phyloP scores from a whole-genome alignment of 1,284 basidiomycete species.

The Schizopora paradoxa region DNA sequence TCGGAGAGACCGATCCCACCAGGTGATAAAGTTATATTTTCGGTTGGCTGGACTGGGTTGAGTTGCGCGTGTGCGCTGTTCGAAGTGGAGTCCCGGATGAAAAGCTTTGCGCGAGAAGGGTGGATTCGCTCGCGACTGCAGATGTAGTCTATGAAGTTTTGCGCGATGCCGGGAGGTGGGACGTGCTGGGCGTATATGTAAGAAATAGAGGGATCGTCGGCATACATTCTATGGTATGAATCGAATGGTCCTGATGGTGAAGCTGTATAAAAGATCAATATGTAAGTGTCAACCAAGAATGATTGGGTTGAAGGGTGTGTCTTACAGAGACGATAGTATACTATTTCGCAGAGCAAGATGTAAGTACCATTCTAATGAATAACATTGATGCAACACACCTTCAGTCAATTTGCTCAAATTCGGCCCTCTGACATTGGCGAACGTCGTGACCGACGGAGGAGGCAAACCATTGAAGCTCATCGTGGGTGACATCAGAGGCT shows the following conservation, averaged over 20 bases:
- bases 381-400: no score
- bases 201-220: slow-evolving; percentile 10
- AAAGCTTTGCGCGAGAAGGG: slow-evolving; percentile 11
- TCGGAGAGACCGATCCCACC: neutral
- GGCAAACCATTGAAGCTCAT: neutral
- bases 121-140: slow-evolving; percentile 14
- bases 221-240: slow-evolving; percentile 10
- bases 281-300: neutral
- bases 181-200: slow-evolving; percentile 11
- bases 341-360: no score
- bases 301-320: neutral
- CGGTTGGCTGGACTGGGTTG: neutral
- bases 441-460: neutral
- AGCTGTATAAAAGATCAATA: neutral
- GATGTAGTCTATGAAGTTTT: slow-evolving; percentile 9
- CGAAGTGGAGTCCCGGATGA: no score
- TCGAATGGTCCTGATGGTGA: slow-evolving; percentile 11
- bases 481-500: neutral
- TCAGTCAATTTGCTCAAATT: neutral
- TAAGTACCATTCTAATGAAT: no score
- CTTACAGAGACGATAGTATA: slow-evolving; percentile 13
- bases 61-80: neutral
- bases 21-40: neutral
- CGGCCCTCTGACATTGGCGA: neutral
- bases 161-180: slow-evolving; percentile 9